phyloP scores from a whole-genome alignment of 768 basidiomycete species.

The Sporobolomyces pararoseus region DNA sequence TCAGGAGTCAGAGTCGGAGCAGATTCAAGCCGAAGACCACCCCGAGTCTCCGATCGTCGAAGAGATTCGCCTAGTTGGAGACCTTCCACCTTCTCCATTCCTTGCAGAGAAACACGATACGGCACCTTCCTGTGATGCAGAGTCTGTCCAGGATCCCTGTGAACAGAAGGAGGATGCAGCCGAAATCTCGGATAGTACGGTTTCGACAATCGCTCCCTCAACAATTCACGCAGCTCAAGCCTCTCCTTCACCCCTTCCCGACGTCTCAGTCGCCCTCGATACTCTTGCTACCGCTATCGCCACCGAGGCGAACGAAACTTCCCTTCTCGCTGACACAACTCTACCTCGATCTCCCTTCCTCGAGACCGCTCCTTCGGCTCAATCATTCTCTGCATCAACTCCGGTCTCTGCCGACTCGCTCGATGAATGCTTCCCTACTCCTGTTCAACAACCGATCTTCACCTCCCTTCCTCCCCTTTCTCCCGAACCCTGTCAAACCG shows the following conservation, averaged over 20 bases:
- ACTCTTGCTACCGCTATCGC: not conserved
- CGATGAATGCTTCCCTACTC: slow-evolving; percentile 14
- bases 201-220: not conserved
- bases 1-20: not conserved
- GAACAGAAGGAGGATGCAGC: not conserved
- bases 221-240: too few species aligned
- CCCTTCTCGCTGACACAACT: not conserved
- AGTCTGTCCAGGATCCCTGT: not conserved
- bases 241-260: not conserved
- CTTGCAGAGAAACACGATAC: not conserved
- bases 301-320: not conserved
- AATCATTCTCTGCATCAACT: not conserved
- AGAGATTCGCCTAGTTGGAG: slow-evolving; percentile 6
- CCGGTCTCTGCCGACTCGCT: not conserved
- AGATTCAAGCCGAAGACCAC: not conserved
- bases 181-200: not conserved
- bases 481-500: slow-evolving; percentile 34
- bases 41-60: not conserved
- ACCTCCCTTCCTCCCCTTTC: not conserved
- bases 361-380: not conserved
- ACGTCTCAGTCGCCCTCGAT: slow-evolving; percentile 1
- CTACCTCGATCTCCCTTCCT: not conserved
- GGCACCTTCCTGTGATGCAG: too few species aligned
- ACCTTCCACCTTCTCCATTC: slow-evolving; percentile 13
- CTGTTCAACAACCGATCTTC: not conserved